Base-by-base conservation (phyloP, 305 asterid species). In the Stenogyne calaminthoides region DNA sequence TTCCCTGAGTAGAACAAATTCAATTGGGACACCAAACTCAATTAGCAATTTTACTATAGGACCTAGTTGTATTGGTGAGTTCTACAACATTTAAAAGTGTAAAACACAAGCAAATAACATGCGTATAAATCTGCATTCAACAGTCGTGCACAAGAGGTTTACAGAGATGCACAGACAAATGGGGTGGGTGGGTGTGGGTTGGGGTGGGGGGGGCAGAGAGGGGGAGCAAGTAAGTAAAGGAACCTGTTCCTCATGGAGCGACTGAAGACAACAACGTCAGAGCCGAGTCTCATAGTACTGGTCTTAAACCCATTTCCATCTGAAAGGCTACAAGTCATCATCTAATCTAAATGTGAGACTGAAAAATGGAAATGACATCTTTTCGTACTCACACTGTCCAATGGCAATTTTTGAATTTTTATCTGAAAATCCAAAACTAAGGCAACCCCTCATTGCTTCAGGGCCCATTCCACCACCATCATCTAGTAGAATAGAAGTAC, bases 291-390 rank as follows among this genome's bases (percentile, higher is more conserved):
- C 99, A 95, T 95, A 32, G 98, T 79, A 83, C 99, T 95, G 65
- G 99, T 95, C 86, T 95, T 95, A 73, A 95, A 95, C 67, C 98
- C 99, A 82, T 95, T 95, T 76, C 99, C 99, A 85, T 93, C 98
- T 93, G 88, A 80, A 89, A 79, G 77, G 61, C 63, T 16, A 70
- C 44, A 49, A 71, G 79, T 82, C 76, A 80, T 67, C 67, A 71
- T 54, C 69, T 64, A 49, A 71, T 54, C 69, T 64, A 49, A 64
- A 36, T 51, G 56, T 37, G 49, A 72, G 20, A 67, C 36, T 66
- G 9, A 72, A 77, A 42, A 64, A 39, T 37, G 16, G 12, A 27
- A 61, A 47, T 67, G 65, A 54, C 42, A 72, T 36, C 44, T 54
- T 63, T 68, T 54, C 59, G 65, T 71, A 51, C 96, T 82, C 85